Evolutionary conservation across 1,284 basidiomycete species (phyloP), one percentile per base, ranked within the genome.

Genomic region (Pholiota adiposa): DNA sequence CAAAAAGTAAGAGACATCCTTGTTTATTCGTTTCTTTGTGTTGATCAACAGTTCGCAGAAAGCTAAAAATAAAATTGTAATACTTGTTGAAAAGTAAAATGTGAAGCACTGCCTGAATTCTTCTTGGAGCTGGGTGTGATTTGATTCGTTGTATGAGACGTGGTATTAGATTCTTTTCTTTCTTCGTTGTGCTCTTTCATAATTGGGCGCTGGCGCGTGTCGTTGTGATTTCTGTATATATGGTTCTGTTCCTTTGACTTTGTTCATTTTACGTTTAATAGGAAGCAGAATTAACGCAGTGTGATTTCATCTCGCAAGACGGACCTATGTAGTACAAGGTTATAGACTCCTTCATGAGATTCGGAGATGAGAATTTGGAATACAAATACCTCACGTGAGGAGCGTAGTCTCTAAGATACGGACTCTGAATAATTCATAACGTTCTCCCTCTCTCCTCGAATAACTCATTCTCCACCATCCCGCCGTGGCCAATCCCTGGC

Each of bases 401-500:
- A 21, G 21, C 16, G 12, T 25, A 53, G 51, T 53, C 36, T 53
- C 51, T 27, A 44, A 33, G 40, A 43, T 46, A 44, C 41, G 49
- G 44, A 46, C 44, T 46, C 23, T 46, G 44, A 29, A 25, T 33
- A 41, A 25, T 41, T 53, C 23, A 14, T 3, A 16, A 7, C 4
- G 21, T 52, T n/a, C 21, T 40, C 31, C n/a, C 27, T 43, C 53
- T 54, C 19, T 46, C 29, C 40, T 34, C n/a, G 11, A 31, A 19
- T 46, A 43, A 11, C 31, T 29, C 29, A n/a, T 9, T 46, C 16
- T 29, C 27, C 18, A 44, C 52, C 38, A 29, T 21, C 57, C 51
- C 57, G 57, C 57, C 57, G 57, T 54, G 57, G 50, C 57, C 33
- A 38, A 36, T 25, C 29, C 54, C 33, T 33, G 36, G 19, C 27